Conservation (phyloP, 164 flowering plant genomes). For the Piper betle region DNA sequence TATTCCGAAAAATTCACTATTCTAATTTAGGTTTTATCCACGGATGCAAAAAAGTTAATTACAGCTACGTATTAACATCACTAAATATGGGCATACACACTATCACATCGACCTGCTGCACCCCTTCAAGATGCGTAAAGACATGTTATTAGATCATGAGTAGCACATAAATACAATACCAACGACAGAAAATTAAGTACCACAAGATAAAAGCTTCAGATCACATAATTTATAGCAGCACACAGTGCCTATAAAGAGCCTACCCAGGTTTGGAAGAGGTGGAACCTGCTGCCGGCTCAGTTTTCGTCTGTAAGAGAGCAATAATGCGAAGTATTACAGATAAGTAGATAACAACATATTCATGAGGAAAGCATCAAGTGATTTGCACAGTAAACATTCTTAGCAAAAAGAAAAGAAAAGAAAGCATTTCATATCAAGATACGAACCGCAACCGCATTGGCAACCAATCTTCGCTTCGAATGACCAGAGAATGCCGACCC, state of each 20-base stretch:
- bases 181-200: background rate
- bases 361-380: background rate
- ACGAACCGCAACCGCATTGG: background rate
- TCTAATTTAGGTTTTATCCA: too few relatives aligned
- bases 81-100: too few relatives aligned
- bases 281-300: background rate
- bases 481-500: background rate
- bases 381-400: background rate
- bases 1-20: too few relatives aligned
- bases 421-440: background rate
- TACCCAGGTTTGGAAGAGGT: constrained; percentile 2
- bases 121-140: background rate
- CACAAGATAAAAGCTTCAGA: background rate
- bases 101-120: background rate
- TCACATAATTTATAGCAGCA: background rate
- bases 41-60: background rate
- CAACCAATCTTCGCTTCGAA: background rate
- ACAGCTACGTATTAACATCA: background rate
- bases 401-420: too few relatives aligned
- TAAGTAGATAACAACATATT: background rate
- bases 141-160: background rate
- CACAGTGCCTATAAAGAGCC: background rate
- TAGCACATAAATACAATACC: background rate
- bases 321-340: background rate
- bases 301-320: background rate